Percentiles rank a stretch among this genome's conserved stretches.
These are phyloP conservation scores for Sporothrix humicola DNA, from an alignment of 2,329 filamentous ascomycete genomes.

Conservation along the genomic window DNA sequence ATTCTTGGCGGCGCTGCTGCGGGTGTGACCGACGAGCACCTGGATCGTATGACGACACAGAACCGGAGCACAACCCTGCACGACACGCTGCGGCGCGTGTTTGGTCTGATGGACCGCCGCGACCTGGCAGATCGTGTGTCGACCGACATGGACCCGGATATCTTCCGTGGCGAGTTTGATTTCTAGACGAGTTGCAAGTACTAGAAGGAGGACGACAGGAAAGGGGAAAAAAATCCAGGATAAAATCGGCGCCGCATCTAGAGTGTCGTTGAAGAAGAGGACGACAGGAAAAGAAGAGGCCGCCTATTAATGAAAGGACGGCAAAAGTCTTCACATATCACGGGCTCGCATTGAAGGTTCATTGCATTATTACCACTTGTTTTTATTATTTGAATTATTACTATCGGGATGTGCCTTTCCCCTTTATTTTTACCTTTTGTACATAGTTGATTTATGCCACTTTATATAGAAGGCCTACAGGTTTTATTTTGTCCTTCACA, in stretches of 20 bases:
- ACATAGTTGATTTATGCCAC: too few species aligned
- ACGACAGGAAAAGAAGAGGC: not conserved
- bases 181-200: conserved; percentile 56
- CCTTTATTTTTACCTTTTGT: too few species aligned
- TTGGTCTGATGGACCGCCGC: conserved; percentile 89
- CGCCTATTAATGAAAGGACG: not conserved
- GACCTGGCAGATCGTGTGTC: conserved; percentile 89
- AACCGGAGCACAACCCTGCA: conserved; percentile 97
- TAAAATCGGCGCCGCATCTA: not conserved
- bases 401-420: not conserved
- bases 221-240: not conserved
- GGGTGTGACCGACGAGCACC: conserved; percentile 66
- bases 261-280: not conserved
- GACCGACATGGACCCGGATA: conserved; percentile 86
- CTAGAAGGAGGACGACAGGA: not conserved
- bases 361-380: conserved; percentile 7
- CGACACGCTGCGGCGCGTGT: conserved; percentile 92
- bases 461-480: too few species aligned
- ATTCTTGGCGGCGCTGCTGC: conserved; percentile 68
- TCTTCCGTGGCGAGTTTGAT: conserved; percentile 89
- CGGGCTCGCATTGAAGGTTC: conserved; percentile 10
- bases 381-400: not conserved
- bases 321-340: not conserved
- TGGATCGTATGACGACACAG: conserved; percentile 88
- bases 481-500: too few species aligned